Conservation (phyloP, 2,329 filamentous ascomycete genomes). For the Apiospora marii region DNA sequence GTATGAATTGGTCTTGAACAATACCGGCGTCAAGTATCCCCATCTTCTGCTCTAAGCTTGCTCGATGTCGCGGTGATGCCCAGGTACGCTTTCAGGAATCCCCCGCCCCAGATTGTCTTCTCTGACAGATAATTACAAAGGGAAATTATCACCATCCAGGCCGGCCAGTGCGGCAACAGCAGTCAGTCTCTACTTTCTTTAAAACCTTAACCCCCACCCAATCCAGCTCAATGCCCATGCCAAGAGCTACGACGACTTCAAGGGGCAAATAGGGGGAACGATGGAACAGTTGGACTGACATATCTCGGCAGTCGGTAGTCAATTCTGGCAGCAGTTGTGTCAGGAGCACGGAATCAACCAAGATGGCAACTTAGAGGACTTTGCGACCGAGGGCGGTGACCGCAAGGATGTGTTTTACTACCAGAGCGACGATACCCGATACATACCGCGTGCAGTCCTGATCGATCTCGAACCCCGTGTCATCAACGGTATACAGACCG, state of each 20-base stretch:
- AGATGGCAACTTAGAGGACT: slow-evolving; percentile 96
- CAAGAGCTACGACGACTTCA: slow-evolving; percentile 1
- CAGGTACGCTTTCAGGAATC: slow-evolving; percentile 31
- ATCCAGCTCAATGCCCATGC: slow-evolving; percentile 27
- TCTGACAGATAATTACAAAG: slow-evolving; percentile 53
- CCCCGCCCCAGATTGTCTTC: neutral
- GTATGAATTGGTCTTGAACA: neutral
- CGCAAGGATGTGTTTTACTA: slow-evolving; percentile 99
- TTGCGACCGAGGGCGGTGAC: slow-evolving; percentile 96
- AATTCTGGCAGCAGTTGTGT: slow-evolving; percentile 99
- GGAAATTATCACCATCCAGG: slow-evolving; percentile 99
- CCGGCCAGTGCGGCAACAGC: slow-evolving; percentile 99
- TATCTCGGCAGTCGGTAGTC: slow-evolving; percentile 77
- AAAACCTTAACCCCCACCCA: slow-evolving; percentile 29
- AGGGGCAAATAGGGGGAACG: neutral
- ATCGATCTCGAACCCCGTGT: slow-evolving; percentile 95
- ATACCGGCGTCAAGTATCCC: slow-evolving; percentile 21
- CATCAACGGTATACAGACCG: slow-evolving; percentile 89
- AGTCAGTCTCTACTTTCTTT: slow-evolving; percentile 66
- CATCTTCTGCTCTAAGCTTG: slow-evolving; percentile 13
- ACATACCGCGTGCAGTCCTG: slow-evolving; percentile 94
- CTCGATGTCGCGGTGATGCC: slow-evolving; percentile 37
- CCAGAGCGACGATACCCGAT: slow-evolving; percentile 97
- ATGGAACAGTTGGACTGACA: slow-evolving; percentile 36
- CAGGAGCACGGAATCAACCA: slow-evolving; percentile 98